These are phyloP conservation scores for Ogataea glucozyma DNA, from an alignment of 805 yeast species.

Conservation along the genomic window DNA sequence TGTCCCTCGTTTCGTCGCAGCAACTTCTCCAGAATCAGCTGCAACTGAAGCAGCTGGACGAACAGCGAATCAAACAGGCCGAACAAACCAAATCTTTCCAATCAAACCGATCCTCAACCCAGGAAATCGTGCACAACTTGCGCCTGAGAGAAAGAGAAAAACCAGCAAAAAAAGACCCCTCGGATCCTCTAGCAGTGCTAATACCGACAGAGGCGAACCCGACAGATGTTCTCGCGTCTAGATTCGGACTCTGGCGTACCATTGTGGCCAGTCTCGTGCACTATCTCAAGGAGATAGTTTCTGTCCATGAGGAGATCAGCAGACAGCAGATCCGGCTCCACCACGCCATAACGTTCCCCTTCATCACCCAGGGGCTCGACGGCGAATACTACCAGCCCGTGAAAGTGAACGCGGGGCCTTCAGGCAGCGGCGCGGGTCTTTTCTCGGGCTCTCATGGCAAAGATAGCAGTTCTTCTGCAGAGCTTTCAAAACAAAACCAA, in stretches of 20 bases:
- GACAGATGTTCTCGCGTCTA: conserved; percentile 78
- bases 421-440: conserved; percentile 7
- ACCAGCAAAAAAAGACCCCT: conserved; percentile 38
- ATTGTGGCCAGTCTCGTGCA: conserved; percentile 72
- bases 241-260: conserved; percentile 86
- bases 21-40: conserved; percentile 48
- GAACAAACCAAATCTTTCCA: conserved; percentile 46
- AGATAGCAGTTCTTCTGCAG: conserved; percentile 21
- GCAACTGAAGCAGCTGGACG: conserved; percentile 47
- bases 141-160: conserved; percentile 23
- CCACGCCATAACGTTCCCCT: conserved; percentile 66
- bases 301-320: conserved; percentile 85
- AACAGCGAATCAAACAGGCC: conserved; percentile 43
- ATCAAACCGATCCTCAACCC: conserved; percentile 31
- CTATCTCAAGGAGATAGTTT: conserved; percentile 76
- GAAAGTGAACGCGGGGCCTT: conserved; percentile 24
- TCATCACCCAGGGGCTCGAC: conserved; percentile 45
- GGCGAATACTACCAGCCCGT: conserved; percentile 41
- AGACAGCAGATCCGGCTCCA: conserved; percentile 80
- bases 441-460: conserved; percentile 17
- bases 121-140: conserved; percentile 28
- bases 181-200: conserved; percentile 48
- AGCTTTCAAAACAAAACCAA: conserved; percentile 27
- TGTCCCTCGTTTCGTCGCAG: conserved; percentile 42
- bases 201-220: conserved; percentile 71